Evolutionary conservation across 2,329 filamentous ascomycete species (phyloP).

Genomic region (Sarocladium kiliense): DNA sequence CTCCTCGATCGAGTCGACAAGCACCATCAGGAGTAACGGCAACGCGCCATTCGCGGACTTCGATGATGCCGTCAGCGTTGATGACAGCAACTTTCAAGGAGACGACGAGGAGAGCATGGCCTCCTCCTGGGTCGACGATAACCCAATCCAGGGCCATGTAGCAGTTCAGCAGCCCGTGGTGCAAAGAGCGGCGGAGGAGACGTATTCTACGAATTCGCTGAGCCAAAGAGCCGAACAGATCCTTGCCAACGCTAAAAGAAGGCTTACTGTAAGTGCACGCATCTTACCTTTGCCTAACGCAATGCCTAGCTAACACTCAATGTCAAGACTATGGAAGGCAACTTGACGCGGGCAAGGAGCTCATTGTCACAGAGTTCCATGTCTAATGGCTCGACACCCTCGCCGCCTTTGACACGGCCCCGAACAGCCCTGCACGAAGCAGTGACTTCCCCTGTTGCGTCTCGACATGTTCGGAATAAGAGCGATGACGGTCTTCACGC

Average conservation of each 20-base stretch:
- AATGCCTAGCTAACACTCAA: conserved; percentile 12
- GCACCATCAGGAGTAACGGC: conserved; percentile 52
- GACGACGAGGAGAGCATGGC: conserved; percentile 64
- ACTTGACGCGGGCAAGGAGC: conserved; percentile 72
- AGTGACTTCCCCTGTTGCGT: conserved; percentile 12
- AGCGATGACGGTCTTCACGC: conserved; percentile 25
- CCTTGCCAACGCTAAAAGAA: conserved; percentile 84
- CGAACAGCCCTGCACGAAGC: conserved; percentile 19
- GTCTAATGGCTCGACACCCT: conserved; percentile 45
- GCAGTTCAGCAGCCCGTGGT: not conserved
- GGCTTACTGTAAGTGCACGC: conserved; percentile 67
- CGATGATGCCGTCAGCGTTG: conserved; percentile 57
- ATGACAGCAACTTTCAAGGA: conserved; percentile 61
- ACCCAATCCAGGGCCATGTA: conserved; percentile 19
- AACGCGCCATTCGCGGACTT: conserved; percentile 51
- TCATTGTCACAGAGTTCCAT: conserved; percentile 43
- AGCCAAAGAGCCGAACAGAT: conserved; percentile 85
- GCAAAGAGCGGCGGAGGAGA: conserved; percentile 41
- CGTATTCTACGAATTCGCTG: conserved; percentile 67
- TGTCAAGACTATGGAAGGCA: conserved; percentile 83
- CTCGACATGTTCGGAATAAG: conserved; percentile 23
- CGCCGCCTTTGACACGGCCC: conserved; percentile 36
- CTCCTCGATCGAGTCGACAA: conserved; percentile 54
- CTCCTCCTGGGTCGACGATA: conserved; percentile 48
- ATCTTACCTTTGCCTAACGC: not conserved